A percentile compares a stretch with the other conserved stretches of the same genome.
These are phyloP conservation scores for Dactylellina parvicollis DNA, from an alignment of 2,329 filamentous ascomycete species.

Conservation along the genomic window DNA sequence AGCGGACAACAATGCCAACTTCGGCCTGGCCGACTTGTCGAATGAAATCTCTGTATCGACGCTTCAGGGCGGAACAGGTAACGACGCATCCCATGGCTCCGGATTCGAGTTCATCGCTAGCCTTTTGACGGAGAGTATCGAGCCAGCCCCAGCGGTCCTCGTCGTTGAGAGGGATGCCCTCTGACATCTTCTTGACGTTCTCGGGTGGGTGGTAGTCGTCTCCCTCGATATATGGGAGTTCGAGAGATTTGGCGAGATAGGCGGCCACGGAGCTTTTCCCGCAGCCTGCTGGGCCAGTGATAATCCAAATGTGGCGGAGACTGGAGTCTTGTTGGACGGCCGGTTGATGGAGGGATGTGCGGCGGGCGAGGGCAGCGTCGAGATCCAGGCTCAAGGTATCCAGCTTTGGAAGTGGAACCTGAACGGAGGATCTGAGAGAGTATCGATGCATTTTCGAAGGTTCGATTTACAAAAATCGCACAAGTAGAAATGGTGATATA, in stretches of 20 bases:
- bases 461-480: slow-evolving; percentile 13
- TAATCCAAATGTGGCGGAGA: slow-evolving; percentile 66
- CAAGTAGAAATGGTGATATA: background rate
- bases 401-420: slow-evolving; percentile 52
- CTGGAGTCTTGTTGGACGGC: slow-evolving; percentile 19
- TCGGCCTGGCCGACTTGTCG: slow-evolving; percentile 80
- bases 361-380: slow-evolving; percentile 44
- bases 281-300: slow-evolving; percentile 67
- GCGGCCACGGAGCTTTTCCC: slow-evolving; percentile 68
- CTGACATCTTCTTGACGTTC: slow-evolving; percentile 91
- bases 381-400: slow-evolving; percentile 53
- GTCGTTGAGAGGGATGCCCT: slow-evolving; percentile 84
- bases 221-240: slow-evolving; percentile 67
- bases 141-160: slow-evolving; percentile 98
- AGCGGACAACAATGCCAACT: slow-evolving; percentile 80
- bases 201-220: slow-evolving; percentile 76
- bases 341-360: slow-evolving; percentile 34
- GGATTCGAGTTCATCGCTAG: slow-evolving; percentile 67
- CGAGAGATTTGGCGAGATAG: slow-evolving; percentile 63
- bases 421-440: slow-evolving; percentile 48
- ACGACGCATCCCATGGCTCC: slow-evolving; percentile 82
- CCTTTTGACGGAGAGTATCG: slow-evolving; percentile 76
- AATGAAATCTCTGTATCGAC: slow-evolving; percentile 94
- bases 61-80: slow-evolving; percentile 94
- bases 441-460: slow-evolving; percentile 39